phyloP scores from a whole-genome alignment of 2,329 filamentous ascomycete genomes.

The Graphiopsis chlorocephala region DNA sequence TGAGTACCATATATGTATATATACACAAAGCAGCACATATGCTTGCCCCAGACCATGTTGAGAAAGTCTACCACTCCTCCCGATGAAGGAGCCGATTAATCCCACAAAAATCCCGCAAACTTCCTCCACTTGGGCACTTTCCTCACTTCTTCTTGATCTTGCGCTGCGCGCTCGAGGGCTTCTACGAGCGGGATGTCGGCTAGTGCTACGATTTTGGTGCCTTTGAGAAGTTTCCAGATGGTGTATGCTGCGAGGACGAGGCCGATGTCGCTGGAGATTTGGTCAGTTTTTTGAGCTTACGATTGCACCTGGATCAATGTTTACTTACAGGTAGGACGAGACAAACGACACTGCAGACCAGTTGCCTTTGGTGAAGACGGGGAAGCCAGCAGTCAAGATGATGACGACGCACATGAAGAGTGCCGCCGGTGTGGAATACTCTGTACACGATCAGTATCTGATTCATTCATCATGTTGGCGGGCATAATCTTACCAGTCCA shows the following conservation, averaged over 20 bases:
- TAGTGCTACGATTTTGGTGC: conserved; percentile 26
- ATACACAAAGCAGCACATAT: neutral
- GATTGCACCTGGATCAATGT: neutral
- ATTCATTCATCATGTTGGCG: neutral
- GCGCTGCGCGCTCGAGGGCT: conserved; percentile 21
- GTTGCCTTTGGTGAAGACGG: conserved; percentile 28
- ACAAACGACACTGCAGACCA: conserved; percentile 34
- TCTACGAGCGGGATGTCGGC: conserved; percentile 25
- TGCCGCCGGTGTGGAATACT: conserved; percentile 34
- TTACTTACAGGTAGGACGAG: conserved; percentile 23
- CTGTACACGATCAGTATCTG: neutral
- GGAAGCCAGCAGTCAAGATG: conserved; percentile 30
- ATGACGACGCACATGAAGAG: conserved; percentile 30
- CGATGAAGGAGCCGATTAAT: neutral
- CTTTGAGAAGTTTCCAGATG: conserved; percentile 28
- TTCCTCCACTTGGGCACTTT: conserved; percentile 2
- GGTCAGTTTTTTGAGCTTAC: neutral
- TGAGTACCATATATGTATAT: neutral
- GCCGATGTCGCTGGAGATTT: conserved; percentile 30
- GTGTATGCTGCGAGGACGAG: conserved; percentile 25
- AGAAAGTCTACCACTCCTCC: neutral
- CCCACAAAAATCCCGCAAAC: neutral
- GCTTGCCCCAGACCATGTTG: neutral
- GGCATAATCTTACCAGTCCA: conserved; percentile 29
- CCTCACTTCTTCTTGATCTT: conserved; percentile 6